A percentile compares a stretch with the other conserved stretches of the same genome.
These are phyloP conservation scores for Mucor racemosus DNA, from an alignment of 371 early-diverging fungal species.

Conservation along the genomic window DNA sequence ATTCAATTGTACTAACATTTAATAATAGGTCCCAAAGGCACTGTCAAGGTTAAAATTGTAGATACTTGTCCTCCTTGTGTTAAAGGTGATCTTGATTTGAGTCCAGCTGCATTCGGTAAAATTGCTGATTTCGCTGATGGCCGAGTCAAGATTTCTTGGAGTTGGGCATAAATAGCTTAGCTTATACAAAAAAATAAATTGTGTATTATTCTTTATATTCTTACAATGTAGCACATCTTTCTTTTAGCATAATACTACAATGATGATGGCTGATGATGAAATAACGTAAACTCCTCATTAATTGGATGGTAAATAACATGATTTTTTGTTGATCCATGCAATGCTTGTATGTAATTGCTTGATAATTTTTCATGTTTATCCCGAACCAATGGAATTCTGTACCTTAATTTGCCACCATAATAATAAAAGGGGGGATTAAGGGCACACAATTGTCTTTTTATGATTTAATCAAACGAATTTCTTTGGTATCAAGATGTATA, in stretches of 20 bases:
- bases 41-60: constrained; percentile 42
- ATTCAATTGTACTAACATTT: neutral
- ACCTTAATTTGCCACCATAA: neutral
- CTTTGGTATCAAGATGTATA: too few species aligned
- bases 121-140: constrained; percentile 51
- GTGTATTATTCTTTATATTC: neutral
- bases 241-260: neutral
- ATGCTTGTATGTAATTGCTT: neutral
- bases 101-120: constrained; percentile 55
- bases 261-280: neutral
- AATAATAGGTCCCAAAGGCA: constrained; percentile 38
- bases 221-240: neutral
- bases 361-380: neutral
- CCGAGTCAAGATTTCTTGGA: constrained; percentile 54
- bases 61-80: constrained; percentile 47
- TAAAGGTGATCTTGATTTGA: constrained; percentile 48
- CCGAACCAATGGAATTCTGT: neutral
- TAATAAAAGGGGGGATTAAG: neutral
- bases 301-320: neutral
- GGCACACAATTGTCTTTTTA: neutral
- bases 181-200: neutral
- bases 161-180: constrained; percentile 3
- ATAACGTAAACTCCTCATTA: neutral
- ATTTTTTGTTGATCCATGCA: neutral
- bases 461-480: too few species aligned